Conservation (phyloP, 352 stramenopile species). For the Globisporangium radiosum region DNA sequence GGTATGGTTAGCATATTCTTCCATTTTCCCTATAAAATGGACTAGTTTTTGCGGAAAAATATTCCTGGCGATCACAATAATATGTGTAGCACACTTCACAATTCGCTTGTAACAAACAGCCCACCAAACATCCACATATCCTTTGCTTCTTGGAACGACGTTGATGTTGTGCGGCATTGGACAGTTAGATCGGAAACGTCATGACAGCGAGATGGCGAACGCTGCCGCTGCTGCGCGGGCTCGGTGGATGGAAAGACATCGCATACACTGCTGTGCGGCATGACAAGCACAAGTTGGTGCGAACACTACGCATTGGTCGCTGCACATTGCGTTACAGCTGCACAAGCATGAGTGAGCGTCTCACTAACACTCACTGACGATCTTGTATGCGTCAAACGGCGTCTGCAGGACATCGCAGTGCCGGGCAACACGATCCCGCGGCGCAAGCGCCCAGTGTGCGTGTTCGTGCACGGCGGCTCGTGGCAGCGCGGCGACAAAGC, state of each 20-base stretch:
- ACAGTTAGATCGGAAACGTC: too few relatives aligned
- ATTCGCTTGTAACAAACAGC: too few relatives aligned
- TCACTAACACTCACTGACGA: neutral
- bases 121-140: too few relatives aligned
- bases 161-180: too few relatives aligned
- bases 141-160: too few relatives aligned
- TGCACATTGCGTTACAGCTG: neutral
- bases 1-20: neutral
- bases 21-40: neutral
- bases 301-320: neutral
- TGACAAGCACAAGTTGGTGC: slow-evolving; percentile 40
- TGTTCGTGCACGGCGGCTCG: slow-evolving; percentile 81
- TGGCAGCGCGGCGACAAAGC: slow-evolving; percentile 82
- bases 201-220: slow-evolving; percentile 14
- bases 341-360: neutral
- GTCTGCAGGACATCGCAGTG: slow-evolving; percentile 48
- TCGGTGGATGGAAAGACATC: slow-evolving; percentile 60
- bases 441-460: slow-evolving; percentile 46
- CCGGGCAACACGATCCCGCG: slow-evolving; percentile 22
- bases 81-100: too few relatives aligned
- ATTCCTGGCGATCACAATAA: too few relatives aligned
- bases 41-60: neutral
- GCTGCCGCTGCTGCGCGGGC: slow-evolving; percentile 24
- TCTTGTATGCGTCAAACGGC: neutral
- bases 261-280: slow-evolving; percentile 40